These are phyloP conservation scores for Cryphonectria radicalis DNA, from an alignment of 2,329 filamentous ascomycete genomes.

Conservation along the genomic window DNA sequence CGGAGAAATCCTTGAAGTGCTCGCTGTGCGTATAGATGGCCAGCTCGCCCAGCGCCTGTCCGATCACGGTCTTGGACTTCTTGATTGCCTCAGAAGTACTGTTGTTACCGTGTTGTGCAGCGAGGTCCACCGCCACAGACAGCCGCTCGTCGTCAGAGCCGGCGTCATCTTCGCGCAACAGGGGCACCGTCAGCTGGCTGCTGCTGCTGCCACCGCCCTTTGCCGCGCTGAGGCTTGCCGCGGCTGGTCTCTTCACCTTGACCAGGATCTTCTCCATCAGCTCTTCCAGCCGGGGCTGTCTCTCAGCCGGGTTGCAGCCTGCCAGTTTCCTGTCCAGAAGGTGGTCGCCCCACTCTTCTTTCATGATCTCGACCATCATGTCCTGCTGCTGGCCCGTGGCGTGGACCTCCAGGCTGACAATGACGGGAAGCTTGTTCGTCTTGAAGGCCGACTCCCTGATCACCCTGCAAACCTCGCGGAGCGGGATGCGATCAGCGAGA, in stretches of 20 bases:
- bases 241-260: slow-evolving; percentile 71
- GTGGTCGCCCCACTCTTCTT: slow-evolving; percentile 78
- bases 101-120: slow-evolving; percentile 14
- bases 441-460: slow-evolving; percentile 80
- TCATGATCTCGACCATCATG: slow-evolving; percentile 93
- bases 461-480: slow-evolving; percentile 82
- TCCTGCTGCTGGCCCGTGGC: slow-evolving; percentile 81
- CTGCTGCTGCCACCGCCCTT: slow-evolving; percentile 32
- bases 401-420: slow-evolving; percentile 92
- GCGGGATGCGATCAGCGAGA: slow-evolving; percentile 81
- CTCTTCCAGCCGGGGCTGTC: slow-evolving; percentile 71
- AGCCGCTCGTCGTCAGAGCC: slow-evolving; percentile 50
- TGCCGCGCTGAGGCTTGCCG: slow-evolving; percentile 23
- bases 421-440: slow-evolving; percentile 77
- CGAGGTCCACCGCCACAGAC: slow-evolving; percentile 24
- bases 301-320: slow-evolving; percentile 54
- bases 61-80: slow-evolving; percentile 63
- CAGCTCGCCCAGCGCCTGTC: slow-evolving; percentile 71
- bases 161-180: slow-evolving; percentile 46
- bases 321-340: slow-evolving; percentile 66
- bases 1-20: slow-evolving; percentile 74
- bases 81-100: slow-evolving; percentile 53
- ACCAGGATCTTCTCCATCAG: slow-evolving; percentile 80
- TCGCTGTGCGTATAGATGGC: slow-evolving; percentile 88
- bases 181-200: slow-evolving; percentile 40